Conservation (phyloP, 768 basidiomycete species). For the Myochromella boudieri region DNA sequence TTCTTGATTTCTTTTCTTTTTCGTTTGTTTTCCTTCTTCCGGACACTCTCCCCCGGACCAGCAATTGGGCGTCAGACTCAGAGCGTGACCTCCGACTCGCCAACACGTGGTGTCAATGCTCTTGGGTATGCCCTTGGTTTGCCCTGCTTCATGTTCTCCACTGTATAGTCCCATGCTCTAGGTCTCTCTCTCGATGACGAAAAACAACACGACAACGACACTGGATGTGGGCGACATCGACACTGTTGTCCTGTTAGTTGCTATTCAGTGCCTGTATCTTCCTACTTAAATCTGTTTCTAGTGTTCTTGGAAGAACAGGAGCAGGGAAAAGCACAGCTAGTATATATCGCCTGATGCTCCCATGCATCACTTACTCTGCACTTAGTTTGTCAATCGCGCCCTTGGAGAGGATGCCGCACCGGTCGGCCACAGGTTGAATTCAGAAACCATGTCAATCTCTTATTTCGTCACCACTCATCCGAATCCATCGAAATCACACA, state of each 20-base stretch:
- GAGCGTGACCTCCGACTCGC: too few relatives aligned
- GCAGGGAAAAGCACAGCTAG: background rate
- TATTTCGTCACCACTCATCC: background rate
- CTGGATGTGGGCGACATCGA: background rate
- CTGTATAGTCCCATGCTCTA: too few relatives aligned
- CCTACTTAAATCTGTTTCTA: background rate
- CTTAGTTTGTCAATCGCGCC: background rate
- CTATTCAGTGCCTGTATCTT: background rate
- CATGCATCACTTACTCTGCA: background rate
- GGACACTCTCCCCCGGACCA: too few relatives aligned
- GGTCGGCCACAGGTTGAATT: background rate
- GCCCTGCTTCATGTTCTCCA: too few relatives aligned
- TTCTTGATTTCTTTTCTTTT: too few relatives aligned
- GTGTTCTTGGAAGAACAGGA: background rate
- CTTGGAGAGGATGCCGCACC: background rate
- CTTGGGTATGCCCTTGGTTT: too few relatives aligned
- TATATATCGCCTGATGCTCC: background rate
- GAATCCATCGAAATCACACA: too few relatives aligned
- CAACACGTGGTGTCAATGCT: too few relatives aligned
- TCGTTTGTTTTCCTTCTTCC: too few relatives aligned
- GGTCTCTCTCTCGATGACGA: too few relatives aligned
- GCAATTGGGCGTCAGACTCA: too few relatives aligned
- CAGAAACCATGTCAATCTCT: background rate
- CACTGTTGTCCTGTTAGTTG: background rate
- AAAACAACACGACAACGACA: too few relatives aligned